Evolutionary conservation across 257 asterid species (phyloP), one percentile per base, ranked within the genome.

Genomic region (Solanum okadae): DNA sequence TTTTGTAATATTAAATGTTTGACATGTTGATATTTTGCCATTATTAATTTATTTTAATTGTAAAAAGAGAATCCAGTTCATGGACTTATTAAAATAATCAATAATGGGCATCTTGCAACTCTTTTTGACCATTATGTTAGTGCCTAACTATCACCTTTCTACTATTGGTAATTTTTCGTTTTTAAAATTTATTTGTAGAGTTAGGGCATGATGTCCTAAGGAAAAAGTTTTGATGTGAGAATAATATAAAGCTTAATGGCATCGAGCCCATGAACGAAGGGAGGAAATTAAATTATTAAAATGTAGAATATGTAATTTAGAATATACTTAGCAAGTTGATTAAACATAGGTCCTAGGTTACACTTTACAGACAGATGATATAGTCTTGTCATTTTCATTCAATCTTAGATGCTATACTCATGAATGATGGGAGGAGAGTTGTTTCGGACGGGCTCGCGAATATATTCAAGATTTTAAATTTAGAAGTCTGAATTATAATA

Each of bases 81-180:
- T 84, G 89, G 38, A 91, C 91, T 92, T 84, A 73, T 61, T 86
- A 84, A 84, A 88, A 61, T 73, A 85, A 59, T 46, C 78, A 40
- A 85, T 87, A 15, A 37, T 65, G 63, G 18, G 56, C 63, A 49
- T 52, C 59, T 49, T 23, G n/a, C 56, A 35, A 49, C 87, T 88
- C 85, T 88, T 92, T 90, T 92, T 93, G 92, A 92, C 95, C 91
- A 89, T 85, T 93, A 91, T 87, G 94, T 90, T 92, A 90, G 90
- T 87, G 91, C 92, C 92, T 88, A 87, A n/a, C 86, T 88, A 86
- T 92, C 46, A 34, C 91, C 91, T 90, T 93, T 92, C 98, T 88
- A 89, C 91, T 92, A 90, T 78, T 91, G 90, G 96, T 59, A 92
- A 91, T 31, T 67, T 67, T 83, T 86, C 77, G 49, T 10, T 77